Percentiles rank a stretch among this genome's conserved stretches.
These are phyloP conservation scores for Acephala macrosclerotiorum DNA, from an alignment of 2,329 filamentous ascomycete genomes.

Conservation along the genomic window DNA sequence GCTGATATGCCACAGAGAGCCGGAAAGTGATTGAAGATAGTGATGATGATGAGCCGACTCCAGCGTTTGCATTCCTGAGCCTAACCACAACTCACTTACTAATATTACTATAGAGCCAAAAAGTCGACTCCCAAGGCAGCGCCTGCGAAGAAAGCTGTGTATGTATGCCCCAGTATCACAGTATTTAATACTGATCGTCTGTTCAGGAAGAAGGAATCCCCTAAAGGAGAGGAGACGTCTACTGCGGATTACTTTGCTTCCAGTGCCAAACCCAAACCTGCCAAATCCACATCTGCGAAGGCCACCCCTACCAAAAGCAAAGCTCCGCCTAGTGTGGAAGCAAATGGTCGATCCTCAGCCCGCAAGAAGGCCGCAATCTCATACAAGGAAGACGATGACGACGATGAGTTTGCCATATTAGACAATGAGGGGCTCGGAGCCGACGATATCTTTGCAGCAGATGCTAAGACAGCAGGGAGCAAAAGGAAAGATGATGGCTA, in stretches of 20 bases:
- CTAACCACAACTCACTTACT: conserved; percentile 31
- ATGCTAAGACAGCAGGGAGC: conserved; percentile 65
- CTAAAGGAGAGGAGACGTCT: conserved; percentile 44
- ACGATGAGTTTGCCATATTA: conserved; percentile 65
- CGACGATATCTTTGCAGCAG: conserved; percentile 86
- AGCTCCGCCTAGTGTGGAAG: conserved; percentile 29
- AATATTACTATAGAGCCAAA: conserved; percentile 44
- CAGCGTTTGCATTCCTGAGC: conserved; percentile 41
- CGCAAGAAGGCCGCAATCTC: conserved; percentile 38
- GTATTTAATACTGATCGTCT: conserved; percentile 6
- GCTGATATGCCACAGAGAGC: conserved; percentile 48
- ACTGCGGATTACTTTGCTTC: conserved; percentile 46
- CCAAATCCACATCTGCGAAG: conserved; percentile 38
- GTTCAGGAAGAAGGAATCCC: conserved; percentile 40
- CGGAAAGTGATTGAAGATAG: conserved; percentile 84
- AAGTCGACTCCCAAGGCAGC: conserved; percentile 57
- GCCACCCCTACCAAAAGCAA: conserved; percentile 36
- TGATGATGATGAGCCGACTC: conserved; percentile 72
- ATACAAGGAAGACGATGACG: conserved; percentile 44
- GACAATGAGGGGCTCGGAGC: conserved; percentile 78
- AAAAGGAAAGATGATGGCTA: conserved; percentile 79
- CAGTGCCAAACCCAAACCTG: conserved; percentile 39
- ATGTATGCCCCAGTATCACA: conserved; percentile 34
- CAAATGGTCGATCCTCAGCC: conserved; percentile 37
- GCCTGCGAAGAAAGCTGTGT: conserved; percentile 65